These are phyloP conservation scores for Solanum paucissectum DNA, from an alignment of 257 asterid genomes.

Conservation along the genomic window DNA sequence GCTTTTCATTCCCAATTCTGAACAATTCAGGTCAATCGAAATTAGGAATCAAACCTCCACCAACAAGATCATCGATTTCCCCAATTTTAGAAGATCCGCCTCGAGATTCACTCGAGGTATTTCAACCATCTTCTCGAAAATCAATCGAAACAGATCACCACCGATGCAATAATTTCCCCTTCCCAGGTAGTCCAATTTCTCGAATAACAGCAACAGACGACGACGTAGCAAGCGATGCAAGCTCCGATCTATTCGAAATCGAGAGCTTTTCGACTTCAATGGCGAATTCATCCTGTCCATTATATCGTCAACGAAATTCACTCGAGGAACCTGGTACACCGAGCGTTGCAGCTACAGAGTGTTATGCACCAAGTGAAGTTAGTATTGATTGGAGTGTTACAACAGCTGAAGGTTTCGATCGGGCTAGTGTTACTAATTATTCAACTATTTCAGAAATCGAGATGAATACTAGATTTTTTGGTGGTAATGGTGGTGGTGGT, in stretches of 20 bases:
- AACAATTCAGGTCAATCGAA: conserved; percentile 13
- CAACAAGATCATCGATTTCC: neutral
- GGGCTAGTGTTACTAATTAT: conserved; percentile 47
- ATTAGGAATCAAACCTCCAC: neutral
- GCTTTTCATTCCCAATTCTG: conserved; percentile 66
- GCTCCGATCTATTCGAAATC: conserved; percentile 80
- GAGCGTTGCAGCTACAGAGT: conserved; percentile 54
- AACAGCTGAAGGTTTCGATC: conserved; percentile 75
- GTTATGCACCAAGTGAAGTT: conserved; percentile 83
- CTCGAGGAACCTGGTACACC: conserved; percentile 73
- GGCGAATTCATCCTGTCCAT: conserved; percentile 32
- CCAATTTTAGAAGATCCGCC: conserved; percentile 37
- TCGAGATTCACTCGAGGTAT: conserved; percentile 54
- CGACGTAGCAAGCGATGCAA: conserved; percentile 64
- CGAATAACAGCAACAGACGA: conserved; percentile 36
- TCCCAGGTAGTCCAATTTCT: conserved; percentile 38
- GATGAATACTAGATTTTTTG: conserved; percentile 14
- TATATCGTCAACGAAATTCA: conserved; percentile 52
- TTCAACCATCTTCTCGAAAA: conserved; percentile 42
- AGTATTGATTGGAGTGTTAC: conserved; percentile 93
- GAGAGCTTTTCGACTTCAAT: conserved; percentile 76
- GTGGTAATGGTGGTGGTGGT: neutral
- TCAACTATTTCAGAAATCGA: conserved; percentile 45
- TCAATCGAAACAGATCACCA: conserved; percentile 8
- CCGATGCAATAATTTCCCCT: conserved; percentile 1